Conservation (phyloP, 768 basidiomycete genomes). For the Xerocomellus dryophilus region DNA sequence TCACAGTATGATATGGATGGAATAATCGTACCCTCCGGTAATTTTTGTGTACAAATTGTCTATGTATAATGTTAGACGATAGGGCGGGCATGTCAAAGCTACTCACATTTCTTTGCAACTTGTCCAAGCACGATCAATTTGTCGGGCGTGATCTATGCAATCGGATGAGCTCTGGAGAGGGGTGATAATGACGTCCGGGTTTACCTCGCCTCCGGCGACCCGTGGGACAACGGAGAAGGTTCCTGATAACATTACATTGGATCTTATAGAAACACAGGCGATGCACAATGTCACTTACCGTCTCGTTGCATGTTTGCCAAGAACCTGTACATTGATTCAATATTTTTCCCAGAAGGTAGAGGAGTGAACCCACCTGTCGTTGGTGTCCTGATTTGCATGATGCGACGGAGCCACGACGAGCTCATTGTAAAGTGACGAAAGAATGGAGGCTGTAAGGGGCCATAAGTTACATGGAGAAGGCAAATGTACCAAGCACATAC, state of each 20-base stretch:
- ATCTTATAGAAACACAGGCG: neutral
- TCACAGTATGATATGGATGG: too few relatives aligned
- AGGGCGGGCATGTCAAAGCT: neutral
- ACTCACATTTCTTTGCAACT: slow-evolving; percentile 61
- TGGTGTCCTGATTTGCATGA: slow-evolving; percentile 70
- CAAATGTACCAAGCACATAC: slow-evolving; percentile 19
- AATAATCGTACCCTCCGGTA: slow-evolving; percentile 35
- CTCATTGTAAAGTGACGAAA: slow-evolving; percentile 58
- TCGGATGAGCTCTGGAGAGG: neutral
- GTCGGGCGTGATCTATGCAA: slow-evolving; percentile 51
- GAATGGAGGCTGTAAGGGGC: slow-evolving; percentile 31
- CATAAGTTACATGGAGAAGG: neutral
- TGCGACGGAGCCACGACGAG: slow-evolving; percentile 60
- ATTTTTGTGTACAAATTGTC: slow-evolving; percentile 63
- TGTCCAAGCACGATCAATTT: slow-evolving; percentile 61
- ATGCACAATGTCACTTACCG: slow-evolving; percentile 30
- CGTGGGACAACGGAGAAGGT: slow-evolving; percentile 73
- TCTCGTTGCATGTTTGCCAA: slow-evolving; percentile 72
- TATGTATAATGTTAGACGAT: slow-evolving; percentile 8
- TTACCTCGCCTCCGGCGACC: slow-evolving; percentile 63
- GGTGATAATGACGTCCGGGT: neutral
- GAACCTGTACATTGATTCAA: slow-evolving; percentile 35
- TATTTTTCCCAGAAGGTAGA: neutral
- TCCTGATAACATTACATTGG: slow-evolving; percentile 26
- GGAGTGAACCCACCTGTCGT: slow-evolving; percentile 40